phyloP scores from a whole-genome alignment of 2,329 filamentous ascomycete genomes.

The Amesomyces nigricolor region DNA sequence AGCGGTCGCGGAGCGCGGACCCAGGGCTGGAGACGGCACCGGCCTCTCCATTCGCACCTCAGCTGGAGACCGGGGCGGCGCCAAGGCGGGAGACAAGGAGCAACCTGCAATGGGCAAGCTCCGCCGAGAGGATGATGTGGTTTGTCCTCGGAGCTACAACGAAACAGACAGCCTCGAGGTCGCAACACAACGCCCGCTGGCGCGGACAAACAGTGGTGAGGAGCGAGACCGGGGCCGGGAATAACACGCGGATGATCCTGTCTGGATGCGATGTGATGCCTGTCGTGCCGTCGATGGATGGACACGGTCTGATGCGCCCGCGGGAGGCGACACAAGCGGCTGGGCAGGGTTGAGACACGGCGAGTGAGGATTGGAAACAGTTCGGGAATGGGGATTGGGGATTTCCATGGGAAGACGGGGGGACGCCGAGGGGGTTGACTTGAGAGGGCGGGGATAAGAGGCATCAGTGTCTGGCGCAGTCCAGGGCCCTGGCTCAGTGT shows the following conservation, averaged over 20 bases:
- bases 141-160: no score
- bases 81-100: neutral
- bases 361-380: conserved; percentile 7
- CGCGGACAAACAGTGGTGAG: neutral
- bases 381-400: conserved; percentile 15
- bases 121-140: no score
- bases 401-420: neutral
- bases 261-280: neutral
- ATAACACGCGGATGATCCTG: conserved; percentile 2
- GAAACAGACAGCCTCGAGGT: no score
- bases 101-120: neutral
- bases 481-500: neutral
- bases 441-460: conserved; percentile 14
- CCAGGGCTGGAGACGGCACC: neutral
- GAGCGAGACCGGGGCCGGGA: conserved; percentile 2
- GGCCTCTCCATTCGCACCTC: conserved; percentile 5
- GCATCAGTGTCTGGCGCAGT: neutral
- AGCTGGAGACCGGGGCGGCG: neutral
- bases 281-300: neutral
- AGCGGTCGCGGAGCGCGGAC: neutral
- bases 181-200: neutral
- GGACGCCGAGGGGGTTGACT: neutral
- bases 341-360: conserved; percentile 19
- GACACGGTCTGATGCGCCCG: neutral
- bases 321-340: conserved; percentile 19